A percentile compares a stretch with the other conserved stretches of the same genome.
Conservation (phyloP, 2,329 filamentous ascomycete species). For the Fusarium irregulare region DNA sequence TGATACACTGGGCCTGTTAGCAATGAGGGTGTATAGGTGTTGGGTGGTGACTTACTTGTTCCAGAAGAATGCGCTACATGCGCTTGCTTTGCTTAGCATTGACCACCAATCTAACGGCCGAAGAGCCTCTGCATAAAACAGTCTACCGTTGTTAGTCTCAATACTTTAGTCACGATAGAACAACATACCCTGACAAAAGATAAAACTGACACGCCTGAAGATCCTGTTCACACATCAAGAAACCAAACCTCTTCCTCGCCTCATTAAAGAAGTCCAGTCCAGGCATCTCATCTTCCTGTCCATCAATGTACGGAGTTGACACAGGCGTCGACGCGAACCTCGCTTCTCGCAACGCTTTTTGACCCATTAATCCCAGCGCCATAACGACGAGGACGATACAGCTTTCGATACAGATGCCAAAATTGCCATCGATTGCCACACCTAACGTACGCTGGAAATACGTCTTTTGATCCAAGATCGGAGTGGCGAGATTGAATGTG, state of each 20-base stretch:
- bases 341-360: slow-evolving; percentile 18
- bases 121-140: slow-evolving; percentile 33
- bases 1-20: neutral
- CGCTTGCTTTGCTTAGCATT: slow-evolving; percentile 33
- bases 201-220: slow-evolving; percentile 32
- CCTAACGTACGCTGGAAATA: slow-evolving; percentile 33
- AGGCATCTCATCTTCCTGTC: slow-evolving; percentile 1
- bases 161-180: too few relatives aligned
- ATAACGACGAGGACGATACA: slow-evolving; percentile 30
- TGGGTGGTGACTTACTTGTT: slow-evolving; percentile 33
- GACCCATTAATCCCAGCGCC: slow-evolving; percentile 14
- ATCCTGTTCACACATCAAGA: slow-evolving; percentile 31
- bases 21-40: too few relatives aligned
- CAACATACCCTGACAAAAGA: slow-evolving; percentile 27
- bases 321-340: neutral
- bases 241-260: slow-evolving; percentile 31
- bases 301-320: neutral
- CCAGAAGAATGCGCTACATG: slow-evolving; percentile 35
- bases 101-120: slow-evolving; percentile 34
- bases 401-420: slow-evolving; percentile 27
- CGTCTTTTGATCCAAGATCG: slow-evolving; percentile 32
- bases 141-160: neutral
- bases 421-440: slow-evolving; percentile 28
- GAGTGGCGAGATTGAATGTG: slow-evolving; percentile 20
- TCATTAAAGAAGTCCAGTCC: slow-evolving; percentile 32